Conservation (phyloP, 2,329 filamentous ascomycete genomes). For the Sclerotinia minor region DNA sequence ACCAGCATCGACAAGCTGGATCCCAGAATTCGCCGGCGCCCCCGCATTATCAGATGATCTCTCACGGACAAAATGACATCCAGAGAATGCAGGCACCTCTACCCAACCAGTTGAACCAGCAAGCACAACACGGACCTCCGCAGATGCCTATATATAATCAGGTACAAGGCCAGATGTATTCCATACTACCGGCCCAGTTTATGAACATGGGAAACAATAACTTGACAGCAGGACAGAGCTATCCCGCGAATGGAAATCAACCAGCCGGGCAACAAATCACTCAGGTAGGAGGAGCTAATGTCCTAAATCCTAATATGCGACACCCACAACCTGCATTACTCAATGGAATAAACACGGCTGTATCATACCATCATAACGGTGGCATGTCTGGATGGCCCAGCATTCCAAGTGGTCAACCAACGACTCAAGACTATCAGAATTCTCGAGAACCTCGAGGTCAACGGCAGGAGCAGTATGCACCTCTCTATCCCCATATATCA, state of each 20-base stretch:
- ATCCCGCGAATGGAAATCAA: neutral
- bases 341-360: rapidly evolving
- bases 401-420: neutral
- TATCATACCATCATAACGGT: too few relatives aligned
- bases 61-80: neutral
- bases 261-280: neutral
- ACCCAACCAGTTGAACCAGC: neutral
- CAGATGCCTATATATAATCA: neutral
- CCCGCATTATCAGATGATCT: neutral
- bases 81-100: neutral
- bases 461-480: too few relatives aligned
- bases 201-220: neutral
- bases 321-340: neutral
- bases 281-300: neutral
- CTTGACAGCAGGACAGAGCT: neutral
- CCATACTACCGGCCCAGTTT: neutral
- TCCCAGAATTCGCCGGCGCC: neutral
- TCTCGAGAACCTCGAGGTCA: too few relatives aligned
- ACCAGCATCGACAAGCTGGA: neutral
- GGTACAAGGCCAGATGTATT: neutral
- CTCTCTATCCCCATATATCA: neutral
- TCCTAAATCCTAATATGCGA: neutral
- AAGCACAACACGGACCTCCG: neutral
- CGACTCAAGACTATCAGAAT: neutral
- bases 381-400: neutral